Evolutionary conservation across 768 basidiomycete genomes (phyloP).

Genomic region (Rhizopogon vulgaris): DNA sequence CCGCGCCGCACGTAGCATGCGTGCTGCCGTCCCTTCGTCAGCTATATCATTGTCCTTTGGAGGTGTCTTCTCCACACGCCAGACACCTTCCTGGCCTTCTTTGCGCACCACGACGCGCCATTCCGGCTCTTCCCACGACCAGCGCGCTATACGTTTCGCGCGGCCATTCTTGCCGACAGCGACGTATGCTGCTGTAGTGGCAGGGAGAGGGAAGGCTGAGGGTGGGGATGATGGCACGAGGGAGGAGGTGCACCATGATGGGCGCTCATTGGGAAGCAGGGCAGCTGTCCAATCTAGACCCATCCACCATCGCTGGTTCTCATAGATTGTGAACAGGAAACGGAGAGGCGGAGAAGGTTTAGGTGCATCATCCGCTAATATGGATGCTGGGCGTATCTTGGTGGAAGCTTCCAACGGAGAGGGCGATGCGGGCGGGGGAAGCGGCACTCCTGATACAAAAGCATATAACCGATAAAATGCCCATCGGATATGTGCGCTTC

Average conservation of each 20-base stretch:
- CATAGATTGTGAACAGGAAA: conserved; percentile 86
- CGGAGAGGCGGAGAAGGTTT: conserved; percentile 36
- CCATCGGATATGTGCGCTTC: conserved; percentile 68
- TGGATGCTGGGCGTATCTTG: conserved; percentile 14
- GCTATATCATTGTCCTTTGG: conserved; percentile 37
- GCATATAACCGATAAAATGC: conserved; percentile 45
- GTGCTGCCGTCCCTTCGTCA: conserved; percentile 38
- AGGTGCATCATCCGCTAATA: conserved; percentile 14
- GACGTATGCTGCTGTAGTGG: conserved; percentile 54
- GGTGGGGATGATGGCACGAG: conserved; percentile 63
- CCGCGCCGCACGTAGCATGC: conserved; percentile 52
- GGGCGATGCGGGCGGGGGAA: conserved; percentile 33
- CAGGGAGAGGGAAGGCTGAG: conserved; percentile 58
- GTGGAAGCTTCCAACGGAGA: conserved; percentile 21
- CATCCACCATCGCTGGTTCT: conserved; percentile 98
- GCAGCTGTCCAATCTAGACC: conserved; percentile 95
- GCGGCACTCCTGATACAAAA: conserved; percentile 47
- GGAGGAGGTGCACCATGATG: conserved; percentile 71
- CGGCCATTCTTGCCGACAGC: conserved; percentile 40
- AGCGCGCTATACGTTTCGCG: conserved; percentile 69
- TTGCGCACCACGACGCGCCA: conserved; percentile 70
- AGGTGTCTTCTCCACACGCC: conserved; percentile 56
- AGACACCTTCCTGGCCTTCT: conserved; percentile 45
- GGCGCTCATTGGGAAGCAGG: conserved; percentile 82
- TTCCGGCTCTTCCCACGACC: conserved; percentile 89